Percentiles rank a stretch among this genome's conserved stretches.
phyloP scores from a whole-genome alignment of 306 rosid genomes.

The Gastrolobium villosum region DNA sequence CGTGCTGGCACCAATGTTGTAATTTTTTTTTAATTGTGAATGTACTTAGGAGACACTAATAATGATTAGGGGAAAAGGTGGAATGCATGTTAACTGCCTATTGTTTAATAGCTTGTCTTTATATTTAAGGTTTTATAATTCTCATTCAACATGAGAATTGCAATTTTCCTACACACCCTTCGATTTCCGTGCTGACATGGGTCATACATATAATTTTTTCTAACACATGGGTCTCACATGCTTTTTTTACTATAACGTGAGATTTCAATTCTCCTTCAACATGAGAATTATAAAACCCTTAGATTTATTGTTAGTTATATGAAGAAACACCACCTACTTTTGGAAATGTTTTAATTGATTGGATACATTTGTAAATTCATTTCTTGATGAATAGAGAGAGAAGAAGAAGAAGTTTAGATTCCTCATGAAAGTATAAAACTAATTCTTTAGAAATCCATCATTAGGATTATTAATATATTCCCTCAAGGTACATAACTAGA shows the following conservation, averaged over 20 bases:
- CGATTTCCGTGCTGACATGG: no score
- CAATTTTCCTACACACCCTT: no score
- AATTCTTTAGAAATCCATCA: constrained; percentile 19
- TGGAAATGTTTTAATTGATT: constrained; percentile 5
- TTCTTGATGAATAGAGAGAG: constrained; percentile 14
- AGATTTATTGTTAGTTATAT: not conserved
- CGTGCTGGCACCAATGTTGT: constrained; percentile 57
- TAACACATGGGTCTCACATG: no score
- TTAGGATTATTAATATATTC: constrained; percentile 29
- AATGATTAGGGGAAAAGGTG: constrained; percentile 69
- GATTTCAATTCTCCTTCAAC: no score
- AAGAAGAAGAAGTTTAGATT: constrained; percentile 23
- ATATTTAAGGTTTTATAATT: no score
- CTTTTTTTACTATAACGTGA: no score
- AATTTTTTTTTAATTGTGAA: constrained; percentile 37
- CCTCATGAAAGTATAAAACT: constrained; percentile 19
- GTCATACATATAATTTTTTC: no score
- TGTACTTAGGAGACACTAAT: constrained; percentile 62
- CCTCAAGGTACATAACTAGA: constrained; percentile 1
- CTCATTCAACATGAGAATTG: no score
- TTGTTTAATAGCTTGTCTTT: constrained; percentile 50
- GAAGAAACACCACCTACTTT: constrained; percentile 34
- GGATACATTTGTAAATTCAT: constrained; percentile 2
- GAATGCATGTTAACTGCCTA: constrained; percentile 56
- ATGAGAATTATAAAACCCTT: no score